Base-by-base conservation (phyloP, 2,329 filamentous ascomycete genomes). In the Geosmithia flava region DNA sequence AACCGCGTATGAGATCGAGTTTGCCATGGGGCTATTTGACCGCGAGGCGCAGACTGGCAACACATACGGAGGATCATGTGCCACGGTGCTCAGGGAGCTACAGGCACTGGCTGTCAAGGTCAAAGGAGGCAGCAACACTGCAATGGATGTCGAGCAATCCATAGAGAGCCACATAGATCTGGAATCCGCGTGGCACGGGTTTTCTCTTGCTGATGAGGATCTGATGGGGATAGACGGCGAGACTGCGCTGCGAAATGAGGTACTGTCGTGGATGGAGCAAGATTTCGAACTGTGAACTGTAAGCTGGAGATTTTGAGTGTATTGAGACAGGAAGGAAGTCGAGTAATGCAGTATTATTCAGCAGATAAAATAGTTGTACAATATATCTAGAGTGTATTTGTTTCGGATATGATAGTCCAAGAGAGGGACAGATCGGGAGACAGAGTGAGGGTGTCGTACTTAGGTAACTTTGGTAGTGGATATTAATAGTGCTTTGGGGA, bases 21-120 rank as follows among this genome's bases (percentile, higher is more conserved):
- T 68, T 50, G 69, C 67, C 42, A 63, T 68, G 45, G 56, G 62
- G 11, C 58, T 64, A n/a, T 69, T 74, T 47, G 60, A 68, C 17
- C 55, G 58, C 33, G 69, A 71, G 50, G 60, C 62, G 16, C 54
- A 52, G n/a, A 58, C 62, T 8, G 65, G 62, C 7, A 68, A 61
- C 51, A 62, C 62, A 39, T 68, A 68, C 50, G 64, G 61, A 15
- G 54, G 56, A 37, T 63, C 67, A 37, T 71, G 67, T 46, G 57
- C 61, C 3, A 58, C 58, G 2, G 65, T 69, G 3, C 57, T 71
- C 17, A 55, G 58, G 20, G 67, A 71, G 20, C 57, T 72, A 8
- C 58, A 56, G 10, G 51, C 53, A 17, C 54, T 60, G 19, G 50
- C 52, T 19, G 46, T 42, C 4, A 45, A 33, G 13, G 10, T 17